Base-by-base conservation (phyloP, 208 protist genomes). In the Leishmania gerbilli region DNA sequence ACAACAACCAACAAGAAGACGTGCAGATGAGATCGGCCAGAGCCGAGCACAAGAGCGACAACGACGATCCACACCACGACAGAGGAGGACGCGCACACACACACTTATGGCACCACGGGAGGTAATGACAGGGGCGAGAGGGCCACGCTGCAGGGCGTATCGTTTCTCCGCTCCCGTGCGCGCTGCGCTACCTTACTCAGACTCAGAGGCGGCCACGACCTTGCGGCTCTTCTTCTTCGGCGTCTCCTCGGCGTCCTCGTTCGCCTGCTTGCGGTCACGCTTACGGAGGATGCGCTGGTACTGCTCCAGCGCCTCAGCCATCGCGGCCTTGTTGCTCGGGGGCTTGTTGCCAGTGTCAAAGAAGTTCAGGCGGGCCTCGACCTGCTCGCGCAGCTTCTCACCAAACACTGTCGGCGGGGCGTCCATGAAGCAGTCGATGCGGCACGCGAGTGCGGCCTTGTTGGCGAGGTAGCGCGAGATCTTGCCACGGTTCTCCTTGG, bases 401-500 rank as follows among this genome's bases (percentile, higher is more conserved):
- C 99, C 99, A 88, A 99, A 99, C 67, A 98, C 91, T 7, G 93
- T 94, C 37, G 96, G 95, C 74, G 90, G 92, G 40, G 86, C 82
- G 65, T 97, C 95, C 93, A 96, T 97, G 86, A 98, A 99, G 86
- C 92, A 98, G 88, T 99, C 99, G 86, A 99, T 99, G 84, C 99
- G 97, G 69, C 93, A 98, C 3, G 99, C 99, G 34, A 99, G 96
- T 31, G 98, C 95, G 79, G 98, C 98, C 90, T 99, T 99, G 95
- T 99, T 99, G 71, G 99, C 99, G 37, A 99, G 95, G 89, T 99
- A 99, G 71, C 99, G 92, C n/a, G 97, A 98, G 71, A 99, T 99
- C 85, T 99, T 98, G 65, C 99, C 99, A 65, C 99, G 99, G 92
- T 99, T 96, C 95, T 99, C 99, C 74, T 98, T 95, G 4, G 93